Evolutionary conservation across 2,329 filamentous ascomycete species (phyloP).

Genomic region (Mycosphaerella sp.): DNA sequence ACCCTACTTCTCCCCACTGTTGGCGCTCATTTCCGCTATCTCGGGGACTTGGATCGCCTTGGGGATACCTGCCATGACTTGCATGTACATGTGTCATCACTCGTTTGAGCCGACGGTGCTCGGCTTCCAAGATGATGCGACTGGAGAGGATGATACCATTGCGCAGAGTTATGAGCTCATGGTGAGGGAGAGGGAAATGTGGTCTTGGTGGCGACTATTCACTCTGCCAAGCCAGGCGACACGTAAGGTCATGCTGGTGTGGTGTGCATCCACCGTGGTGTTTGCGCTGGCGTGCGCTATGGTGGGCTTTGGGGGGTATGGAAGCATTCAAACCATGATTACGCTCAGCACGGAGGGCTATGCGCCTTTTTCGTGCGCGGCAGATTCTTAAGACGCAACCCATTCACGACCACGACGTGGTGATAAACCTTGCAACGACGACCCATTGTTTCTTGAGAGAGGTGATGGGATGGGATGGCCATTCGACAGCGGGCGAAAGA

Average conservation of each 20-base stretch:
- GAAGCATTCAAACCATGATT: slow-evolving; percentile 13
- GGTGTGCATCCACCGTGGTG: slow-evolving; percentile 1
- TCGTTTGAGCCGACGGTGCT: background rate
- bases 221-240: background rate
- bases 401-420: too few species aligned
- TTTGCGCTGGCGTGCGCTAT: slow-evolving; percentile 3
- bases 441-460: too few species aligned
- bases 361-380: slow-evolving; percentile 10
- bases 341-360: slow-evolving; percentile 4
- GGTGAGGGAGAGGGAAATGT: background rate
- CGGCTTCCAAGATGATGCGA: background rate
- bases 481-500: too few species aligned
- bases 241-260: background rate
- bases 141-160: slow-evolving; percentile 1
- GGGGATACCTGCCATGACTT: slow-evolving; percentile 20
- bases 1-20: slow-evolving; percentile 61
- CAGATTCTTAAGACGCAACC: background rate
- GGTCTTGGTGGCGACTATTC: slow-evolving; percentile 11
- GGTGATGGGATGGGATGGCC: too few species aligned
- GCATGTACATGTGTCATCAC: slow-evolving; percentile 16
- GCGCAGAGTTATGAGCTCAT: background rate
- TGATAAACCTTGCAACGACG: too few species aligned
- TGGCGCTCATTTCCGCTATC: slow-evolving; percentile 56
- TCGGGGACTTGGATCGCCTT: slow-evolving; percentile 61
- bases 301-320: slow-evolving; percentile 9